Conservation (phyloP, 768 basidiomycete species). For the Melanogaster broomeanus region DNA sequence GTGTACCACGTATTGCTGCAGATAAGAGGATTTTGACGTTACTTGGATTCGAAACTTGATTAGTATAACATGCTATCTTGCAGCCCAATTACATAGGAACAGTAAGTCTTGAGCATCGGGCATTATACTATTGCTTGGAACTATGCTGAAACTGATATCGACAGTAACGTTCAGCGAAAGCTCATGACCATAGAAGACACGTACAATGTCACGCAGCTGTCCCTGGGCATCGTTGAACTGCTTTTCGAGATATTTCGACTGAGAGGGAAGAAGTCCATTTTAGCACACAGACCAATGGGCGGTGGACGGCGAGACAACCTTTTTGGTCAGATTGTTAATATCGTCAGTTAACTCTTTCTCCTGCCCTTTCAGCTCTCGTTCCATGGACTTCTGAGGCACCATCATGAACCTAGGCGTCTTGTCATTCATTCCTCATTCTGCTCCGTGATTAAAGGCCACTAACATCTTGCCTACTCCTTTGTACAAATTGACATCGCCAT, state of each 20-base stretch:
- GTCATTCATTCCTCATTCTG: constrained; percentile 5
- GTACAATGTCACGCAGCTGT: constrained; percentile 83
- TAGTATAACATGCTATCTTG: neutral
- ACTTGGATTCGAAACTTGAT: constrained; percentile 1
- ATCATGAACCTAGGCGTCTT: constrained; percentile 76
- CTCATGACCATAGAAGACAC: constrained; percentile 21
- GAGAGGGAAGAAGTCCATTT: neutral
- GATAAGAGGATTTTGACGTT: neutral
- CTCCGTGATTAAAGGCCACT: constrained; percentile 3
- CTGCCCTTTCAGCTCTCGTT: constrained; percentile 68
- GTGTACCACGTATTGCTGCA: neutral
- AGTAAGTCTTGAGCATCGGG: neutral
- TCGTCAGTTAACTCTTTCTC: constrained; percentile 88
- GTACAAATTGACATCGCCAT: constrained; percentile 80
- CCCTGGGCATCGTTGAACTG: constrained; percentile 89
- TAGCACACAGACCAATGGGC: neutral
- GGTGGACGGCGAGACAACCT: constrained; percentile 57
- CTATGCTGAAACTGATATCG: constrained; percentile 30
- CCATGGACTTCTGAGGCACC: constrained; percentile 79
- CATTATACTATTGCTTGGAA: constrained; percentile 22
- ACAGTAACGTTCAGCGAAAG: constrained; percentile 5
- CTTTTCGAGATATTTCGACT: constrained; percentile 93
- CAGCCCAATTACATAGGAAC: constrained; percentile 9
- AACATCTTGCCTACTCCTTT: constrained; percentile 97
- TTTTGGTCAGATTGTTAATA: constrained; percentile 79